Base-by-base conservation (phyloP, 257 asterid genomes). In the Solanum sejunctum region DNA sequence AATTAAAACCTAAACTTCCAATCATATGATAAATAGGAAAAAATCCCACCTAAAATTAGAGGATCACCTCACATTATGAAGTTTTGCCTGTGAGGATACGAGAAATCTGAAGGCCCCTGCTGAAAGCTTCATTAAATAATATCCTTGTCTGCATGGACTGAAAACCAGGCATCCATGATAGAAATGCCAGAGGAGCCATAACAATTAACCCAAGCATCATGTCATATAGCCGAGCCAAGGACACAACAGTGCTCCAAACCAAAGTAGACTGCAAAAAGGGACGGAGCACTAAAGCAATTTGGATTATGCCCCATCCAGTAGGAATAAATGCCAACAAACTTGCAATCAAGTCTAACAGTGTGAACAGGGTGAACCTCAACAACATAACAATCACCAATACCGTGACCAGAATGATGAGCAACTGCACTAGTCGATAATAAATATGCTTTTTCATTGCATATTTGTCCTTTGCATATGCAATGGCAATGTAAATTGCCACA, bases 81-180 rank as follows among this genome's bases (percentile, higher is more conserved):
- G 90, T 91, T 89, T 96, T 96, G 85, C 97, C 98, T 4, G 98
- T 93, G 83, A 96, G 91, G 87, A 96, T 91, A 56, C 95, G 94
- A 61, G 99, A 96, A 78, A 96, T 96, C 84, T 96, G 98, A 87
- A 96, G 98, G 17, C 99, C 98, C 82, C 99, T 88, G 86, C 99
- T 96, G 89, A 94, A 94, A 80, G 94, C 99, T 85, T 95, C 98
- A 86, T 95, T 95, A 83, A 93, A 95, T 71, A 94, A 88, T 69
- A 93, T 94, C 94, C 97, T 92, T 11, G 98, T 95, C 89, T 95
- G 97, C 98, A 94, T 95, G 84, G 93, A 85, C 84, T 95, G 97
- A 85, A 94, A 94, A 60, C 99, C 97, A 84, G 99, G 99, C 95
- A 96, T 91, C 99, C 99, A 96, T 3, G 99, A 96, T 11, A 96